Evolutionary conservation across 2,329 filamentous ascomycete genomes (phyloP), one percentile per base, ranked within the genome.

Genomic region (Beauveria caledonica): DNA sequence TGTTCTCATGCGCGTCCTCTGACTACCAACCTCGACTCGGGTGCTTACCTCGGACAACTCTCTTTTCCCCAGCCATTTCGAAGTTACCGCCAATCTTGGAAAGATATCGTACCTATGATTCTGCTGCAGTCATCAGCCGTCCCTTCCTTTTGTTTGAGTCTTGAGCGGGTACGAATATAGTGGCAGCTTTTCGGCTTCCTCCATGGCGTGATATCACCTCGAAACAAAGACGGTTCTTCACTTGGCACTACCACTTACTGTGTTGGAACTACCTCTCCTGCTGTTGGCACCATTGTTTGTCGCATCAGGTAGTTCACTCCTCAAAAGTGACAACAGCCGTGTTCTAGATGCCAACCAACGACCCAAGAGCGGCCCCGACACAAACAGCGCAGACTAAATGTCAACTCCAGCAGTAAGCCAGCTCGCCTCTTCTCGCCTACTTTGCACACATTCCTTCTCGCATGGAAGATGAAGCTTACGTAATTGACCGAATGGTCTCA

Each of bases 361-460:
- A 25, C 36, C 46, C n/a, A n/a, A 2, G 46, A 44, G 56, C 51
- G 36, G 48, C 17, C 36, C 36, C 25, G 19, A 36, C 36, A 44
- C 11, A 51, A n/a, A 51, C 54, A 66, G 55, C 62, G 63, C 63
- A 64, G 66, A 50, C 66, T 65, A 67, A 71, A 71, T 71, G 69
- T 70, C 69, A 65, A 68, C 67, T 44, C 66, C 68, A 63, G 65
- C 68, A 64, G 69, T 70, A 70, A 61, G 69, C 68, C 57, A 21
- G n/a, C 23, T 8, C 27, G 2, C 48, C 25, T n/a, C 13, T 44
- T 25, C 8, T 15, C 17, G 5, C 44, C 27, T 27, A 15, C n/a
- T 44, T 36, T 8, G 10, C n/a, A 13, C 13, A 23, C 15, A 15
- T n/a, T 8, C 6, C 6, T 23, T 23, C 3, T 39, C 8, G 11